phyloP scores from a whole-genome alignment of 2,329 filamentous ascomycete genomes.

The Sporothrix mexicana region DNA sequence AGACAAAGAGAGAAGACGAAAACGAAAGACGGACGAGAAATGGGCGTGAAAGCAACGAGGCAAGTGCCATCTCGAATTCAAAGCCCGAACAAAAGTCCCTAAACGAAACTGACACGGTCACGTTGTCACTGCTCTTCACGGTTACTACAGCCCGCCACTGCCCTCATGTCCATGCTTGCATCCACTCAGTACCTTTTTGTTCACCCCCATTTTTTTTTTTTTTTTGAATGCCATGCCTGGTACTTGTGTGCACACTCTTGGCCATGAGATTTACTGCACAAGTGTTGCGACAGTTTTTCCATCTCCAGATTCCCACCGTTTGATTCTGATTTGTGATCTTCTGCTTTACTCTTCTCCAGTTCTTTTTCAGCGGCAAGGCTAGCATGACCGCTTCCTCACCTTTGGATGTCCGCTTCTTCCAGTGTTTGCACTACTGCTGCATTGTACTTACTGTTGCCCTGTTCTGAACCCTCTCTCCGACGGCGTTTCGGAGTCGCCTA shows the following conservation, averaged over 20 bases:
- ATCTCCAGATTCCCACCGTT: neutral
- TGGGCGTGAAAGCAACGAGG: neutral
- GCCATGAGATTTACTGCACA: neutral
- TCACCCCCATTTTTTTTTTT: neutral
- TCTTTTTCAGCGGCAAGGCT: neutral
- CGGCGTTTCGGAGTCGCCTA: slow-evolving; percentile 24
- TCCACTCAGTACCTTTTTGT: neutral
- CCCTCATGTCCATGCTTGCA: neutral
- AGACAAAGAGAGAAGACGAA: neutral
- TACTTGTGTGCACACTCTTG: too few species aligned
- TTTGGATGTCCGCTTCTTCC: neutral
- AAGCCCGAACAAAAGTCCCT: neutral
- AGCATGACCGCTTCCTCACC: neutral
- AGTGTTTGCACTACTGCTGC: neutral
- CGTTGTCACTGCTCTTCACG: neutral
- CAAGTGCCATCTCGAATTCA: neutral
- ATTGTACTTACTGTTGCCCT: slow-evolving; percentile 5
- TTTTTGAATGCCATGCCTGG: too few species aligned
- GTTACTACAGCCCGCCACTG: slow-evolving; percentile 8
- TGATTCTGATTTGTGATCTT: neutral
- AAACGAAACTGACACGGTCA: neutral
- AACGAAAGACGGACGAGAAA: neutral
- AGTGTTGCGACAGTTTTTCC: neutral
- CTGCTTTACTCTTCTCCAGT: neutral
- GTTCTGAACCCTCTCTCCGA: neutral